Evolutionary conservation across 2,329 filamentous ascomycete genomes (phyloP), one percentile per base, ranked within the genome.

Genomic region (Orbilia javanica): DNA sequence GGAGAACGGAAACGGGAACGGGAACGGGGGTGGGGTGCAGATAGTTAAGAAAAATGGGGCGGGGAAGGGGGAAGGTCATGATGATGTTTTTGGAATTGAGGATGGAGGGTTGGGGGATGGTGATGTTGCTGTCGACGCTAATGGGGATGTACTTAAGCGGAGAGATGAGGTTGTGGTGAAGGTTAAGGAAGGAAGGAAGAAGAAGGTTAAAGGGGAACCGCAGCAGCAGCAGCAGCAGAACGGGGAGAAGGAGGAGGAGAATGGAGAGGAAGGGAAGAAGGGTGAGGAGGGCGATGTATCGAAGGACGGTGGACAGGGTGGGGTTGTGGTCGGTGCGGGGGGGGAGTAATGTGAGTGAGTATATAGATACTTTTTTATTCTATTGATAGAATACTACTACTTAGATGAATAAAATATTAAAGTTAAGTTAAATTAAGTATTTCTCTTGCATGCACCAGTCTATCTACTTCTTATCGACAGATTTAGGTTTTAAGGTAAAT

Each of bases 131-230:
- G 73, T 77, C 22, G 73, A 67, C 4, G 74, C 62, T 7, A 63
- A 72, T 50, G 74, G 74, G 5, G 73, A 71, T 42, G 52, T 71
- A 10, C 27, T 78, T 31, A 52, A 64, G 36, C 31, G 52, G 10
- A 31, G 74, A 27, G 67, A 68, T 48, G 74, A 78, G 31, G 27
- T 78, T 57, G 67, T 78, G 20, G 53, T 78, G 3, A 78, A 78
- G 25, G 55, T 78, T 1, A 72, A 72, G 20, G 74, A 78, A 15
- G 62, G 66, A 27, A 67, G 63, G 62, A 57, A 42, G 42, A 55
- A 36, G 11, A 72, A 68, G 15, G 50, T 34, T 13, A 53, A 34
- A 27, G 48, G 11, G 46, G 34, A 68, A 29, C 34, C 8, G 8
- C 34, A n/a, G n/a, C n/a, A n/a, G n/a, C n/a, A n/a, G n/a, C n/a